Conservation (phyloP, 2,329 filamentous ascomycete genomes). For the Botrytis elliptica region DNA sequence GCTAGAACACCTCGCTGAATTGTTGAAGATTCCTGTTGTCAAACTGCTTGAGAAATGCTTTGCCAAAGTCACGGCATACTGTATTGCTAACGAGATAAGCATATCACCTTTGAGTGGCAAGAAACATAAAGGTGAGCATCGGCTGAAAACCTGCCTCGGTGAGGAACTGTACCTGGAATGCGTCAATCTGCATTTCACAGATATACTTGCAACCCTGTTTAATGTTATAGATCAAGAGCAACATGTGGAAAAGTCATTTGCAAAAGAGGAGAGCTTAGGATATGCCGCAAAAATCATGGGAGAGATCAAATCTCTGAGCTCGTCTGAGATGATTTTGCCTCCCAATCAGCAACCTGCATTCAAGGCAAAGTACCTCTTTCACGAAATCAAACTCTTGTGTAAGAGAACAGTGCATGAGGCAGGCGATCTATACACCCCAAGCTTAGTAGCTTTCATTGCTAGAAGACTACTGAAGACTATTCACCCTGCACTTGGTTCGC, state of each 20-base stretch:
- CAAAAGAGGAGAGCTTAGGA: conserved; percentile 58
- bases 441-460: conserved; percentile 70
- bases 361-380: conserved; percentile 70
- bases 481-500: conserved; percentile 76
- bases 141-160: conserved; percentile 69
- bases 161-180: conserved; percentile 61
- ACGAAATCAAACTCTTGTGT: conserved; percentile 77
- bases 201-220: conserved; percentile 75
- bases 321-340: conserved; percentile 65
- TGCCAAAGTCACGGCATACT: conserved; percentile 77
- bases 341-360: conserved; percentile 86
- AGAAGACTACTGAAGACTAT: conserved; percentile 79
- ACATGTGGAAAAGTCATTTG: conserved; percentile 58
- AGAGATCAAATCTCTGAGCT: conserved; percentile 66
- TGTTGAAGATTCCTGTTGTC: conserved; percentile 53
- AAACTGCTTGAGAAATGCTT: conserved; percentile 69
- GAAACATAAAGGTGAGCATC: conserved; percentile 56
- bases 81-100: conserved; percentile 71
- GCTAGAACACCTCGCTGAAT: conserved; percentile 57
- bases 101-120: conserved; percentile 42
- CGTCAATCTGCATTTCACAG: conserved; percentile 68
- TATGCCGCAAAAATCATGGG: conserved; percentile 63
- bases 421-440: conserved; percentile 69
- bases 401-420: conserved; percentile 66
- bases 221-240: conserved; percentile 68